Base-by-base conservation (phyloP, 805 yeast genomes). In the Teunomyces stri region DNA sequence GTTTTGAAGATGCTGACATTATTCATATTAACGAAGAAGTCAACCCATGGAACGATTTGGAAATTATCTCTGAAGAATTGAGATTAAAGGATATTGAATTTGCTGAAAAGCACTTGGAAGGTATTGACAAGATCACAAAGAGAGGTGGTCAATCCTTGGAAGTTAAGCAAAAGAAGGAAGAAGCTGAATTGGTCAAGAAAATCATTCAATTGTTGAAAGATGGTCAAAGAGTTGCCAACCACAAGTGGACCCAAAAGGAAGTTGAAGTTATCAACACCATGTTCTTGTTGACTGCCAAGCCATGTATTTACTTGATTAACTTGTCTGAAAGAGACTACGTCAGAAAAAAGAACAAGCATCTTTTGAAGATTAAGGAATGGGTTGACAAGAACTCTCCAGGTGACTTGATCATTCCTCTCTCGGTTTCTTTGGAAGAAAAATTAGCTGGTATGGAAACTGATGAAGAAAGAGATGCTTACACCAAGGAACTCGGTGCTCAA, bases 41-140 rank as follows among this genome's bases (percentile, higher is more conserved):
- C 52, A 84, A 94, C 72, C 99, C 99, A 54, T 84, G 81, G 44
- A 88, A 96, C 66, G 99, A 94, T 73, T 81, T 94, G 72, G 94
- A 88, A 56, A 92, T 94, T 66, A 89, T 94, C 65, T 78, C 80
- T 57, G 88, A 87, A 55, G 99, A 94, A 76, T 81, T 94, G 70
- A 85, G 97, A 74, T 79, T 92, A 66, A 94, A 94, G 76, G 99
- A 94, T 72, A 90, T 94, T 58, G 99, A 94, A 74, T 94, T 94
- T 64, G 86, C 91, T 56, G 82, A 82, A 62, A 91, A 89, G 77
- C 76, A 84, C 67, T 81, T 79, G 64, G 96, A 80, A 76, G 84
- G 80, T 62, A 80, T 83, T 56, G 89, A 81, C 67, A 88, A 84
- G 76, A 80, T 84, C 69, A 85, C 87, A 68, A 85, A 75, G 74